These are phyloP conservation scores for Dictyophora rubrovolvata DNA, from an alignment of 768 basidiomycete genomes.

Conservation along the genomic window DNA sequence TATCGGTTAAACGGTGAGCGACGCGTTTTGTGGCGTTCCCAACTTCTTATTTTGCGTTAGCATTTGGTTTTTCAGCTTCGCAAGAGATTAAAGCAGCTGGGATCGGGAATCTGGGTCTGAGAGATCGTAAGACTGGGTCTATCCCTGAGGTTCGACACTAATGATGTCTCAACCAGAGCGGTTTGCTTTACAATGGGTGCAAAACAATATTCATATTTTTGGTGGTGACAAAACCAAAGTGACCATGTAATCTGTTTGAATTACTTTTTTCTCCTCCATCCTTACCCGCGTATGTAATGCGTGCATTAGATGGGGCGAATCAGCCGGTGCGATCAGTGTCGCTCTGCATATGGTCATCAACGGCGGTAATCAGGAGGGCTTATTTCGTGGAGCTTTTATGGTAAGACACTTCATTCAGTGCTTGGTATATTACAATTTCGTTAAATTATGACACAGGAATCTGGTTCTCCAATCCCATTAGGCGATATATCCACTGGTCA, in stretches of 20 bases:
- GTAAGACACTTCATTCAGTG: background rate
- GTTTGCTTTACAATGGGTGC: conserved; percentile 27
- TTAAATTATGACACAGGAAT: conserved; percentile 18
- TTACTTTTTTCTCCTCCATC: background rate
- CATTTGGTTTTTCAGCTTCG: conserved; percentile 12
- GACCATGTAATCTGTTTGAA: background rate
- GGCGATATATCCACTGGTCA: conserved; percentile 35
- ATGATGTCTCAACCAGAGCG: background rate
- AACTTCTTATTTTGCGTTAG: background rate
- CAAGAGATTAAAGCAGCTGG: conserved; percentile 9
- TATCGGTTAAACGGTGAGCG: conserved; percentile 28
- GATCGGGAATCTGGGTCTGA: conserved; percentile 12
- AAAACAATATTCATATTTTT: conserved; percentile 25
- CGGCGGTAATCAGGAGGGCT: conserved; percentile 32
- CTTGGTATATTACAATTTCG: background rate
- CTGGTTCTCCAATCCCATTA: conserved; percentile 36
- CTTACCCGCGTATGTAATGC: background rate
- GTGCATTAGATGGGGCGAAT: conserved; percentile 38
- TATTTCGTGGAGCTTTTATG: conserved; percentile 44
- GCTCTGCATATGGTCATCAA: conserved; percentile 41
- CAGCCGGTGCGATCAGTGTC: conserved; percentile 48
- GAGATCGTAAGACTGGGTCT: conserved; percentile 12
- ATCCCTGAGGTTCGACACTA: too few species aligned
- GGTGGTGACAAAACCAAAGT: conserved; percentile 23
- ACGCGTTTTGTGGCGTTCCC: background rate